These are phyloP conservation scores for Taphrina populina DNA, from an alignment of 1,139 yeast genomes.

Conservation along the genomic window DNA sequence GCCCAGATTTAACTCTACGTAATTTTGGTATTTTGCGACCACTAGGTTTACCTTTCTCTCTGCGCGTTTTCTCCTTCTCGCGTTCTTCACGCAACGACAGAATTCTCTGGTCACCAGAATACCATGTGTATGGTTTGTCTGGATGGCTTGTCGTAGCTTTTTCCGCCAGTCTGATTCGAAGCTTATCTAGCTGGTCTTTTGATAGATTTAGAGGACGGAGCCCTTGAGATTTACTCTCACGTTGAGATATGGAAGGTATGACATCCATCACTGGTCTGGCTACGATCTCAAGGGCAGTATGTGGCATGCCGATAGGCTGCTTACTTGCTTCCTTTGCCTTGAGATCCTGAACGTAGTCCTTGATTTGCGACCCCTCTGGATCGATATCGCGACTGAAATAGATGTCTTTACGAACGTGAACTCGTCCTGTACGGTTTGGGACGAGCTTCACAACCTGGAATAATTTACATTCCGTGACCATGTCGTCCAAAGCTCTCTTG, in stretches of 20 bases:
- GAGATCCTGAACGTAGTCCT: neutral
- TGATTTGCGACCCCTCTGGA: neutral
- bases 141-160: neutral
- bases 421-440: neutral
- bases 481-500: slow-evolving; percentile 1
- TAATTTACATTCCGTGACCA: neutral
- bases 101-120: neutral
- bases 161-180: slow-evolving; percentile 7
- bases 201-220: neutral
- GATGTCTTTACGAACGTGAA: slow-evolving; percentile 1
- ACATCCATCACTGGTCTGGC: slow-evolving; percentile 22
- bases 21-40: too few relatives aligned
- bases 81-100: neutral
- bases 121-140: neutral
- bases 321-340: neutral
- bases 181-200: neutral
- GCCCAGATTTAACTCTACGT: too few relatives aligned
- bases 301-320: neutral
- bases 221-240: neutral
- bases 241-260: slow-evolving; percentile 7
- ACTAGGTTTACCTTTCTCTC: too few relatives aligned
- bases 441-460: neutral
- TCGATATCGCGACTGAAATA: neutral
- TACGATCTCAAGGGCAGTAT: slow-evolving; percentile 4
- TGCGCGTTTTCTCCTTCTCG: too few relatives aligned